phyloP scores from a whole-genome alignment of 2,329 filamentous ascomycete species.

The Tricladium varicosporioides region DNA sequence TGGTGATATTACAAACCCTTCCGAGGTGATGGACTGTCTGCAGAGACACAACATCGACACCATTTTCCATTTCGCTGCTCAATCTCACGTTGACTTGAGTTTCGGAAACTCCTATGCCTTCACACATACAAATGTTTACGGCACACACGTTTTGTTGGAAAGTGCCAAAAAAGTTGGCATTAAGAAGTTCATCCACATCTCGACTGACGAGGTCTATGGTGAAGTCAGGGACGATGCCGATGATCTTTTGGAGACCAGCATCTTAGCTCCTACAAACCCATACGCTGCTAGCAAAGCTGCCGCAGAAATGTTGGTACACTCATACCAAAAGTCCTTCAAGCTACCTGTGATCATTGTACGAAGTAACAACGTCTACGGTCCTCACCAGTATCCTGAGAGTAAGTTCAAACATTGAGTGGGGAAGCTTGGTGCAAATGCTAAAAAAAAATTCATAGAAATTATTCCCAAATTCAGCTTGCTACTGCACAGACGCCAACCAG shows the following conservation, averaged over 20 bases:
- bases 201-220: constrained; percentile 83
- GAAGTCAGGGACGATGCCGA: constrained; percentile 72
- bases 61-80: constrained; percentile 81
- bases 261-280: constrained; percentile 77
- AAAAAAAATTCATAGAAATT: constrained; percentile 55
- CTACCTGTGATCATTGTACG: constrained; percentile 77
- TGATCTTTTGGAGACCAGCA: constrained; percentile 70
- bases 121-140: constrained; percentile 78
- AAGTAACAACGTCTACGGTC: constrained; percentile 83
- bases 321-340: constrained; percentile 82
- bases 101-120: constrained; percentile 82
- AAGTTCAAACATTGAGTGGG: constrained; percentile 36
- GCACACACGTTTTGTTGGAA: constrained; percentile 80
- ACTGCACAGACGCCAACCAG: constrained; percentile 61
- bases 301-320: constrained; percentile 82
- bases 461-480: constrained; percentile 80
- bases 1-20: constrained; percentile 72
- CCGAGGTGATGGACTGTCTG: constrained; percentile 68
- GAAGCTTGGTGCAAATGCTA: constrained; percentile 8
- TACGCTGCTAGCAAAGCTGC: constrained; percentile 80
- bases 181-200: constrained; percentile 76
- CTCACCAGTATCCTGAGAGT: constrained; percentile 84
- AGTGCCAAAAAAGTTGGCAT: constrained; percentile 70
- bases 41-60: constrained; percentile 73
- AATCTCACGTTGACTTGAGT: constrained; percentile 79